Conservation (phyloP, 108 stramenopile genomes). For the Pseudonitzschia multiseries region DNA sequence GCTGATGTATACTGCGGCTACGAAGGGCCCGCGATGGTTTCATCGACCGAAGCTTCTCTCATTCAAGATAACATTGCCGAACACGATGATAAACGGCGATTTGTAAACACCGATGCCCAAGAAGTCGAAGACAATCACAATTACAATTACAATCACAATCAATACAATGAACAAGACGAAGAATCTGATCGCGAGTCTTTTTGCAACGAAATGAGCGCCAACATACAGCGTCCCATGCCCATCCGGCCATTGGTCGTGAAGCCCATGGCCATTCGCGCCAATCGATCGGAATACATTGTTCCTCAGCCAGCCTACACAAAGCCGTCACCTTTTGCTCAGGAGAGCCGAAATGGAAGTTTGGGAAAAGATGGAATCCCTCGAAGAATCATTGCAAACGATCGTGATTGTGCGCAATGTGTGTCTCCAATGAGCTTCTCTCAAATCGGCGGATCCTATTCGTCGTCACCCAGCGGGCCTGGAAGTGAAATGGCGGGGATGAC, state of each 20-base stretch:
- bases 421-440: constrained; percentile 31
- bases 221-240: neutral
- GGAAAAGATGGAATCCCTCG: constrained; percentile 17
- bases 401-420: neutral
- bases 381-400: constrained; percentile 1
- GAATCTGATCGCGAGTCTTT: neutral
- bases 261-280: constrained; percentile 27
- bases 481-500: neutral
- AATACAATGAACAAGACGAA: constrained; percentile 15
- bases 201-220: neutral
- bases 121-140: neutral
- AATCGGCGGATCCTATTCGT: neutral
- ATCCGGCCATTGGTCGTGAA: constrained; percentile 14
- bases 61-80: neutral
- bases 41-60: constrained; percentile 5
- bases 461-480: neutral
- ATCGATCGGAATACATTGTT: neutral
- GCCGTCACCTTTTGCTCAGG: neutral
- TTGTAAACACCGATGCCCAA: neutral
- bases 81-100: constrained; percentile 5
- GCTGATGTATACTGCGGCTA: neutral
- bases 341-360: neutral
- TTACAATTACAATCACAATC: too few relatives aligned
- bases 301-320: neutral
- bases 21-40: constrained; percentile 11